These are phyloP conservation scores for Dispira simplex DNA, from an alignment of 192 early-diverging fungal species.

Conservation along the genomic window DNA sequence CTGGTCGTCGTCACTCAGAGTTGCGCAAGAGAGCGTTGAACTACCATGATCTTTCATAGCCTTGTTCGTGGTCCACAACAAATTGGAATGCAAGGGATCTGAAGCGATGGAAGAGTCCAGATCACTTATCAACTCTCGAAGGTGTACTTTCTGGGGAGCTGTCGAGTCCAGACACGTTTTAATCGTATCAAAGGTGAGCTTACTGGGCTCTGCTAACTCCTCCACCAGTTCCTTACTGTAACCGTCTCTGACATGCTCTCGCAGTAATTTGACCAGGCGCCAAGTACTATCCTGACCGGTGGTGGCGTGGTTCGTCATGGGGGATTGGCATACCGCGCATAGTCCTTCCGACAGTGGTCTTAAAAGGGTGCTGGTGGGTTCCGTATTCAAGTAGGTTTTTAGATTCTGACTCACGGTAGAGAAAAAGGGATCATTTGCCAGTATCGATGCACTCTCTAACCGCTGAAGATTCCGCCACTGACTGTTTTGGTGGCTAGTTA, in stretches of 20 bases:
- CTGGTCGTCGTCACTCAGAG: too few relatives aligned
- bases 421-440: constrained; percentile 3
- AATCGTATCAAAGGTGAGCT: too few relatives aligned
- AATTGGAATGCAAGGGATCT: too few relatives aligned
- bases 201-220: too few relatives aligned
- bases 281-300: background rate
- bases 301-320: background rate
- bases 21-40: too few relatives aligned
- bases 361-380: background rate
- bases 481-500: background rate
- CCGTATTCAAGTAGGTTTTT: background rate
- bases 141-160: too few relatives aligned
- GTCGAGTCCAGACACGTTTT: too few relatives aligned
- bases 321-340: background rate
- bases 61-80: too few relatives aligned
- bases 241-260: background rate
- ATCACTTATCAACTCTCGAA: too few relatives aligned
- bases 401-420: background rate
- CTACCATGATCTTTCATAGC: too few relatives aligned
- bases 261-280: background rate
- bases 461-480: background rate
- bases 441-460: background rate
- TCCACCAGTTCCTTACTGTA: too few relatives aligned
- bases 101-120: too few relatives aligned
- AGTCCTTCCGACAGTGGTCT: background rate